Conservation (phyloP, 495 filamentous ascomycete species). For the Lasiosphaeris hirsuta region DNA sequence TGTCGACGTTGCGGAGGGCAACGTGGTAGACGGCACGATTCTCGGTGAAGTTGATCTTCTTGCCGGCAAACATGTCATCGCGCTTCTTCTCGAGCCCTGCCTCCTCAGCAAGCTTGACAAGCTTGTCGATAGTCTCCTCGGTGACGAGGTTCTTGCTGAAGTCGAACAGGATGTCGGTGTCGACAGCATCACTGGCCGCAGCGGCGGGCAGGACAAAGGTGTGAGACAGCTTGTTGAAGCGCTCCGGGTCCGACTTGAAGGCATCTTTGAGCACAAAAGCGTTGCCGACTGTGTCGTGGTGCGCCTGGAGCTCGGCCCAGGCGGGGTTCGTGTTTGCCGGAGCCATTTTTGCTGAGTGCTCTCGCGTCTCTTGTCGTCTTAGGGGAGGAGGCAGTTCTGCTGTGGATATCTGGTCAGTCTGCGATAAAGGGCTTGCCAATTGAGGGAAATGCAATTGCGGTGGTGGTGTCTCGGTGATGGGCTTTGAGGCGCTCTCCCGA, state of each 20-base stretch:
- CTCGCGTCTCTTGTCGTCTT: background rate
- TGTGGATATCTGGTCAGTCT: too few relatives aligned
- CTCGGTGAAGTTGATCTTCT: constrained; percentile 99
- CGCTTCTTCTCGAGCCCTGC: constrained; percentile 87
- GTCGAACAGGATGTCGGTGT: constrained; percentile 84
- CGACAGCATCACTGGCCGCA: constrained; percentile 45
- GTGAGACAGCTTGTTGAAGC: constrained; percentile 87
- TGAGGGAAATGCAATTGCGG: background rate
- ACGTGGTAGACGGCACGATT: constrained; percentile 92
- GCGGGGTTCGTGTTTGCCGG: constrained; percentile 78
- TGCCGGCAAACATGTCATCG: constrained; percentile 93
- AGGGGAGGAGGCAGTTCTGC: background rate
- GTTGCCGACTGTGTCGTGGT: constrained; percentile 78
- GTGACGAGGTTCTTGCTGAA: constrained; percentile 99
- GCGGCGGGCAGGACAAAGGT: constrained; percentile 78
- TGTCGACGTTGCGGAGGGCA: constrained; percentile 83
- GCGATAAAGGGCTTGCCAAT: background rate
- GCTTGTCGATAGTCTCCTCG: constrained; percentile 80
- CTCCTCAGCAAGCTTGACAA: constrained; percentile 87
- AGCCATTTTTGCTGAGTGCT: constrained; percentile 35
- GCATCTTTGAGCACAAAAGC: constrained; percentile 88
- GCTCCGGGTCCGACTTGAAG: constrained; percentile 82
- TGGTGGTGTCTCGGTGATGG: too few relatives aligned
- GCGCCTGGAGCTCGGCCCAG: constrained; percentile 85
- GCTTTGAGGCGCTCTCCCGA: background rate